A percentile compares a stretch with the other conserved stretches of the same genome.
Conservation (phyloP, 345 rosid genomes). For the Salix udensis region DNA sequence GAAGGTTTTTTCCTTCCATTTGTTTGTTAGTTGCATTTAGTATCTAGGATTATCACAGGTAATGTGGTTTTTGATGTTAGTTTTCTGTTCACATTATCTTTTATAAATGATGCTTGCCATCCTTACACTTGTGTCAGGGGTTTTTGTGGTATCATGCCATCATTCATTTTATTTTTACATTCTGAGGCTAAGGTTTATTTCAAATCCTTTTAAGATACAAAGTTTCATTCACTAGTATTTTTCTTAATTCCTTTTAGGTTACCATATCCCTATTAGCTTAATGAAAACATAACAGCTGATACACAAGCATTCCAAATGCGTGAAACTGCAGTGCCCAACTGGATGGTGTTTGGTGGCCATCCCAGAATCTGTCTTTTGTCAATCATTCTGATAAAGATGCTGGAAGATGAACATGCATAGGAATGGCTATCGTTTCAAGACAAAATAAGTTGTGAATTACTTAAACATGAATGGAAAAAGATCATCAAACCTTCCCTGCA, state of each 20-base stretch:
- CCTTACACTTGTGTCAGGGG: background rate
- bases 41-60: background rate
- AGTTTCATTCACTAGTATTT: no score
- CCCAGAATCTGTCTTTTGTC: background rate
- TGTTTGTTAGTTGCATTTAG: background rate
- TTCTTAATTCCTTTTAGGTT: no score
- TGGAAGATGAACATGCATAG: background rate
- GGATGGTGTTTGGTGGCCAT: background rate
- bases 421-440: background rate
- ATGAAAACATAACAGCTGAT: background rate
- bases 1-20: background rate
- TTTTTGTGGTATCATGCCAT: background rate
- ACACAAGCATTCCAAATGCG: background rate
- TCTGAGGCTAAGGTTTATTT: background rate
- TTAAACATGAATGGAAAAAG: background rate
- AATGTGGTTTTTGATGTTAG: background rate
- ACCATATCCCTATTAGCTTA: background rate
- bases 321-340: background rate
- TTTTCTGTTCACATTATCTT: background rate
- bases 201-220: background rate
- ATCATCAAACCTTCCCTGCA: background rate
- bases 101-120: background rate
- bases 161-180: background rate
- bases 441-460: background rate
- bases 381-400: background rate